Evolutionary conservation across 805 yeast species (phyloP).

Genomic region (Kuraishia borneana): DNA sequence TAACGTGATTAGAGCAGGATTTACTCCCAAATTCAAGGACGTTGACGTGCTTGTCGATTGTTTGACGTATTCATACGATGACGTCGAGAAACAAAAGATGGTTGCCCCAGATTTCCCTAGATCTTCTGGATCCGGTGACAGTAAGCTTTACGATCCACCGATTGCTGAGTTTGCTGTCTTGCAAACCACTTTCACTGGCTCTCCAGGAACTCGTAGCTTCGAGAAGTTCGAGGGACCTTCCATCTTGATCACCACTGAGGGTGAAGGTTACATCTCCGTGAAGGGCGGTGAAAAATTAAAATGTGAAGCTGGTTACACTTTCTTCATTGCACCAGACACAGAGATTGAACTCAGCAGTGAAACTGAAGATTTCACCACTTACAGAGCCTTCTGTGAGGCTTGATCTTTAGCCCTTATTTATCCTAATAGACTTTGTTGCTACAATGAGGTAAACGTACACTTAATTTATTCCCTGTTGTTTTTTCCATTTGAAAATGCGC

Average conservation of each 20-base stretch:
- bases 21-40: constrained; percentile 98
- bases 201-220: constrained; percentile 41
- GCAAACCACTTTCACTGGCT: constrained; percentile 53
- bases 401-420: constrained; percentile 8
- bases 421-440: constrained; percentile 1
- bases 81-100: constrained; percentile 92
- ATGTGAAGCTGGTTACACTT: constrained; percentile 67
- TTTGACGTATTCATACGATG: constrained; percentile 83
- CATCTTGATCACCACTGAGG: constrained; percentile 73
- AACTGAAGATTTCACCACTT: constrained; percentile 55
- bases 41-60: constrained; percentile 79
- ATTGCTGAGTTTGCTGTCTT: constrained; percentile 94
- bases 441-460: background rate
- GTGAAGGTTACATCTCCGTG: constrained; percentile 49
- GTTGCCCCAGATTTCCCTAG: constrained; percentile 45
- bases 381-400: constrained; percentile 85
- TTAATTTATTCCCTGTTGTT: constrained; percentile 11
- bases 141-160: constrained; percentile 83
- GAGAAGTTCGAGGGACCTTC: constrained; percentile 78
- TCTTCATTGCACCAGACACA: constrained; percentile 71
- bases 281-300: constrained; percentile 27
- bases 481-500: constrained; percentile 64
- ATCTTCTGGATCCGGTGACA: constrained; percentile 55
- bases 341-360: constrained; percentile 48
- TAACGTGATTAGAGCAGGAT: constrained; percentile 96